A percentile compares a stretch with the other conserved stretches of the same genome.
Conservation (phyloP, 345 rosid species). For the Gossypium australe region DNA sequence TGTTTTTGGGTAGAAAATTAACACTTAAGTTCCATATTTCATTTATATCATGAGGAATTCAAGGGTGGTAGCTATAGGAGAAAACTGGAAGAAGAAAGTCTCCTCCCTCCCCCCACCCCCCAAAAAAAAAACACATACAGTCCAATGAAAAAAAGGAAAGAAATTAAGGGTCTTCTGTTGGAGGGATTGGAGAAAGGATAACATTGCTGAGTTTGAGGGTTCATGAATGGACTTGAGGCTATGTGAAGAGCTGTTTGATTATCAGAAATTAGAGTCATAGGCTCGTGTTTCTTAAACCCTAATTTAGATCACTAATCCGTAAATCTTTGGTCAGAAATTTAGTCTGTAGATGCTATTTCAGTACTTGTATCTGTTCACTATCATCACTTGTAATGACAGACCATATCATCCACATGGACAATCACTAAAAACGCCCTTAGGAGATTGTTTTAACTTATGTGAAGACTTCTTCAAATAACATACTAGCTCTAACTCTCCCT, state of each 20-base stretch:
- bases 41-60: background rate
- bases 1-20: background rate
- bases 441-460: no score
- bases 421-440: background rate
- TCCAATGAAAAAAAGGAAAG: background rate
- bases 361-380: background rate
- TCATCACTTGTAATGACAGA: background rate
- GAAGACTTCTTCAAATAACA: no score
- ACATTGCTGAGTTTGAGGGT: background rate
- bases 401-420: background rate
- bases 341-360: background rate
- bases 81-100: background rate
- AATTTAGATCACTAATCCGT: background rate
- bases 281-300: background rate
- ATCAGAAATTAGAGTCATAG: background rate
- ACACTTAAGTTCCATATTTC: background rate
- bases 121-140: no score
- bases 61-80: background rate
- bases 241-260: background rate
- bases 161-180: background rate
- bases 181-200: background rate
- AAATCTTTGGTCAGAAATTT: background rate
- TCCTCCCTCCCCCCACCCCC: no score
- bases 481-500: no score
- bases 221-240: background rate